Conservation (phyloP, 2,329 filamentous ascomycete genomes). For the Lecanosticta acicola region DNA sequence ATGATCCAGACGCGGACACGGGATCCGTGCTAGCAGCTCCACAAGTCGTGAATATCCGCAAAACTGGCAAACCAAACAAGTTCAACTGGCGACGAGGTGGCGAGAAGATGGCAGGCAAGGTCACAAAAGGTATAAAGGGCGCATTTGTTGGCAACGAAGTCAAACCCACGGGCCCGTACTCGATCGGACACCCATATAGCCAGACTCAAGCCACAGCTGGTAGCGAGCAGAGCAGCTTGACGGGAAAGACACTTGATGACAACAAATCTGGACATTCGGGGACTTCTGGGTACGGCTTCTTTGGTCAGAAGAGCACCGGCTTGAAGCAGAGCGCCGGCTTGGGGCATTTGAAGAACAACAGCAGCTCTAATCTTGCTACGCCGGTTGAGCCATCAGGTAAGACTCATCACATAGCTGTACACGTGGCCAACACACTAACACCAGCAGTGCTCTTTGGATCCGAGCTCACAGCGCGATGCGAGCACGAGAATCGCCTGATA, state of each 20-base stretch:
- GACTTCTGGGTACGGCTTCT: slow-evolving; percentile 31
- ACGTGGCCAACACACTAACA: slow-evolving; percentile 17
- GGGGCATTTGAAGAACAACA: slow-evolving; percentile 40
- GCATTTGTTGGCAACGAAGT: slow-evolving; percentile 59
- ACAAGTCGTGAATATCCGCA: slow-evolving; percentile 92
- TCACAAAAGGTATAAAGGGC: slow-evolving; percentile 88
- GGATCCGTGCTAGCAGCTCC: slow-evolving; percentile 62
- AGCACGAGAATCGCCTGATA: slow-evolving; percentile 82
- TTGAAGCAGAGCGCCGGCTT: slow-evolving; percentile 24
- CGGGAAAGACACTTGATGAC: slow-evolving; percentile 20
- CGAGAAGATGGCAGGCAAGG: slow-evolving; percentile 87
- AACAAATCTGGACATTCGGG: slow-evolving; percentile 3
- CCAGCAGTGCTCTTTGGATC: slow-evolving; percentile 70
- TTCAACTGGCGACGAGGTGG: slow-evolving; percentile 99
- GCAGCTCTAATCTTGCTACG: slow-evolving; percentile 39
- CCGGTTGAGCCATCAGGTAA: slow-evolving; percentile 1
- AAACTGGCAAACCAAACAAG: slow-evolving; percentile 79
- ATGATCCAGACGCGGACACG: slow-evolving; percentile 60
- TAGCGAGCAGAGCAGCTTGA: slow-evolving; percentile 27
- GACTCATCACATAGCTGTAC: background rate
- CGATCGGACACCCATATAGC: slow-evolving; percentile 31
- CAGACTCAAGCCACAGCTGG: slow-evolving; percentile 27
- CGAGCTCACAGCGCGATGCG: slow-evolving; percentile 77
- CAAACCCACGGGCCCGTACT: slow-evolving; percentile 22
- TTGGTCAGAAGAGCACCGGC: slow-evolving; percentile 33